Conservation (phyloP, 352 stramenopile species). For the Globisporangium paddicum region DNA sequence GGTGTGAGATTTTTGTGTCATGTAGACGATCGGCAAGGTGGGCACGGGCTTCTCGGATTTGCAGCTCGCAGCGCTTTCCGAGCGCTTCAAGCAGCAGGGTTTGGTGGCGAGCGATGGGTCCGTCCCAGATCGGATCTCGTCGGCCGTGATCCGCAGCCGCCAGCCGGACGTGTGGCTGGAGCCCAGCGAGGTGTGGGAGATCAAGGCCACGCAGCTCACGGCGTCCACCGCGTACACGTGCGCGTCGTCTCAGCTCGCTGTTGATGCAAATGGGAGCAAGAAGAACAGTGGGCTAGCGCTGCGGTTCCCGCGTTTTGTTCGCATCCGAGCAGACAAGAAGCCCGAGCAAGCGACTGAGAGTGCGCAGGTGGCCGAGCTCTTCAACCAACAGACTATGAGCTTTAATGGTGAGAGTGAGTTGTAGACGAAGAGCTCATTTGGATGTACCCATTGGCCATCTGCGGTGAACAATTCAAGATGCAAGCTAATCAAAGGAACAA, state of each 20-base stretch:
- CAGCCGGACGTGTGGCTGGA: conserved; percentile 93
- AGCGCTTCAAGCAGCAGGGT: conserved; percentile 36
- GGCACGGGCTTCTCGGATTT: conserved; percentile 98
- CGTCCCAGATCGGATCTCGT: conserved; percentile 55
- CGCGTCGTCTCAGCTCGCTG: conserved; percentile 38
- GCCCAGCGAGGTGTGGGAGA: conserved; percentile 96
- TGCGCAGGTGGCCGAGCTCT: conserved; percentile 88
- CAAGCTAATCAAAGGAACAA: not conserved
- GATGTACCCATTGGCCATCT: not conserved
- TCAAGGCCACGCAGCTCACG: conserved; percentile 97
- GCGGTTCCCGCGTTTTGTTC: conserved; percentile 98
- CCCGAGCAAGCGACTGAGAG: conserved; percentile 93
- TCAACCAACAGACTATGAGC: conserved; percentile 36
- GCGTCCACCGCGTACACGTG: conserved; percentile 95
- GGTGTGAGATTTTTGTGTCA: not conserved
- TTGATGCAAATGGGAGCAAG: not conserved
- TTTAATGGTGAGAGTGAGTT: conserved; percentile 1
- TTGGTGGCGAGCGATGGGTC: conserved; percentile 30
- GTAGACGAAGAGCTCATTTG: not conserved
- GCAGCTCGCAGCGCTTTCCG: conserved; percentile 72
- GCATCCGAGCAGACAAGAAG: conserved; percentile 94
- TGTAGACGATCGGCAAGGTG: conserved; percentile 84
- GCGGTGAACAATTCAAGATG: not conserved
- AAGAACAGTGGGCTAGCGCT: conserved; percentile 92
- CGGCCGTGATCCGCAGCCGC: conserved; percentile 49